phyloP scores from a whole-genome alignment of 1,284 basidiomycete genomes.

The Pisolithus thermaeus region DNA sequence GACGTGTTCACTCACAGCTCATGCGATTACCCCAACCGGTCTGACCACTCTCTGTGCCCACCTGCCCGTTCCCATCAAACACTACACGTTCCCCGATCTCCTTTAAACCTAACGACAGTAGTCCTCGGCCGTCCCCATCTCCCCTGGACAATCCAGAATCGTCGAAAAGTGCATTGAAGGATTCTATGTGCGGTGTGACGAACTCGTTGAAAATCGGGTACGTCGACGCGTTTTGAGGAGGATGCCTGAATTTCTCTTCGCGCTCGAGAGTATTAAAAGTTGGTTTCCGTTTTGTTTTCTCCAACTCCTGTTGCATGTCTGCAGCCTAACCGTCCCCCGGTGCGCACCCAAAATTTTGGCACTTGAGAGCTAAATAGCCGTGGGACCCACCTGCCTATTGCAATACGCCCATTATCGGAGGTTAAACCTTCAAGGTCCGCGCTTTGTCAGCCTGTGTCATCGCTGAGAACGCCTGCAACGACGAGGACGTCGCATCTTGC shows the following conservation, averaged over 20 bases:
- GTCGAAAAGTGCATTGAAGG: constrained; percentile 94
- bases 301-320: constrained; percentile 33
- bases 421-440: constrained; percentile 16
- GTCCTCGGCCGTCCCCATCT: constrained; percentile 72
- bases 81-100: constrained; percentile 89
- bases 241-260: constrained; percentile 79
- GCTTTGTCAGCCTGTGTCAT: constrained; percentile 8
- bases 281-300: constrained; percentile 26
- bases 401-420: constrained; percentile 7
- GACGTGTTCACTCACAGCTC: constrained; percentile 55
- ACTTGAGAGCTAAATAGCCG: neutral
- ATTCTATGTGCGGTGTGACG: constrained; percentile 90
- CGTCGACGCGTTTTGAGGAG: constrained; percentile 63
- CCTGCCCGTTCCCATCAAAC: constrained; percentile 74
- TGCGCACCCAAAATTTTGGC: neutral
- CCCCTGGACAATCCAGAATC: constrained; percentile 69
- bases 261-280: constrained; percentile 85
- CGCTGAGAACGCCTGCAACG: constrained; percentile 18
- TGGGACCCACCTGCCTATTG: too few species aligned
- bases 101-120: constrained; percentile 75
- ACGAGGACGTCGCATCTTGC: constrained; percentile 13
- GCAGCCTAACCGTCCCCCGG: neutral
- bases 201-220: constrained; percentile 90
- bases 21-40: constrained; percentile 76
- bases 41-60: constrained; percentile 48